Conservation (phyloP, 1,139 yeast genomes). For the Nakaseomyces kungkrabaensis region DNA sequence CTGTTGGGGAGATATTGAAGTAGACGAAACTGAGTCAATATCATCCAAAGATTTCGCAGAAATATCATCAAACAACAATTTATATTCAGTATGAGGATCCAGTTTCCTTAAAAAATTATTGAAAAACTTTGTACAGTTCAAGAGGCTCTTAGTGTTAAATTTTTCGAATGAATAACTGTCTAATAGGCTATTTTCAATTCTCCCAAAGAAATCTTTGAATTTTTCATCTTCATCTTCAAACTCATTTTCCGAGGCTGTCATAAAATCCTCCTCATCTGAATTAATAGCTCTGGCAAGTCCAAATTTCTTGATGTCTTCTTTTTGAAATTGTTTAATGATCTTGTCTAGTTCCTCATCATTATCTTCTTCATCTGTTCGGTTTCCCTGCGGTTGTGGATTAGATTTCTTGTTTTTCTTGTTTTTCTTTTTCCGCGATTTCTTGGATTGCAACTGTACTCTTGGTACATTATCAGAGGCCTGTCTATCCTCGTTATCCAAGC, state of each 20-base stretch:
- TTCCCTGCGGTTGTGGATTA: constrained; percentile 11
- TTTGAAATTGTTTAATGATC: constrained; percentile 22
- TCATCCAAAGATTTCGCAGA: constrained; percentile 62
- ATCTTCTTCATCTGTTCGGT: constrained; percentile 14
- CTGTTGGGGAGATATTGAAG: constrained; percentile 55
- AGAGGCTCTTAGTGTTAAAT: constrained; percentile 37
- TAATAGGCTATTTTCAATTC: not conserved
- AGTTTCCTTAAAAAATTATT: constrained; percentile 42
- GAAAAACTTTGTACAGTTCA: constrained; percentile 34
- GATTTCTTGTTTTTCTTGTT: constrained; percentile 16
- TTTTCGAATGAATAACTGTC: constrained; percentile 28
- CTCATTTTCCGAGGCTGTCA: constrained; percentile 29
- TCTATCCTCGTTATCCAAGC: constrained; percentile 6
- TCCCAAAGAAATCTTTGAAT: not conserved
- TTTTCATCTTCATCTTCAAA: constrained; percentile 22
- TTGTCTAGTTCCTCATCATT: constrained; percentile 28
- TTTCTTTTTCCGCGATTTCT: constrained; percentile 14
- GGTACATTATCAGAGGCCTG: constrained; percentile 5
- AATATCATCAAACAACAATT: constrained; percentile 61
- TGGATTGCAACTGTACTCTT: constrained; percentile 5
- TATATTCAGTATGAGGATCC: constrained; percentile 75
- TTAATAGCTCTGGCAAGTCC: constrained; percentile 12
- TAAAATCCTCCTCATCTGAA: constrained; percentile 28
- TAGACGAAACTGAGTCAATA: constrained; percentile 49
- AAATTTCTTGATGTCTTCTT: constrained; percentile 13